Conservation (phyloP, 1,284 basidiomycete genomes). For the Pseudozyma hubeiensis region DNA sequence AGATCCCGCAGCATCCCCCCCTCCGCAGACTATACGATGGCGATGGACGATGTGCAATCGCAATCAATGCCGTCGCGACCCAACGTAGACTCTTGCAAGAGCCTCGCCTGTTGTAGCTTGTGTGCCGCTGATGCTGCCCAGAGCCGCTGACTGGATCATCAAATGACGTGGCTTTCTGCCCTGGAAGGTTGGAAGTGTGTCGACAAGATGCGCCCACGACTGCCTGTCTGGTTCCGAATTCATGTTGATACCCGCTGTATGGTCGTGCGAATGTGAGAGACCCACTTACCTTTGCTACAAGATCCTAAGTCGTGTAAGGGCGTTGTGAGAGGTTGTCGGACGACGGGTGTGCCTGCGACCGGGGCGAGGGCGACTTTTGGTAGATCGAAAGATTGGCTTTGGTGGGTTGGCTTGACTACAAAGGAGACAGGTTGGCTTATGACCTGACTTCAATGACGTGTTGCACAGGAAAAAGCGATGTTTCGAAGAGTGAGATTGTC, state of each 20-base stretch:
- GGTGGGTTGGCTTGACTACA: slow-evolving; percentile 5
- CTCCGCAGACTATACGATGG: too few species aligned
- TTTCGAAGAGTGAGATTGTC: slow-evolving; percentile 6
- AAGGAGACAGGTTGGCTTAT: slow-evolving; percentile 47
- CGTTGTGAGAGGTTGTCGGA: slow-evolving; percentile 7
- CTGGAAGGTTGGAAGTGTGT: too few species aligned
- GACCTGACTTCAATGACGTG: slow-evolving; percentile 29
- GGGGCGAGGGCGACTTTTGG: slow-evolving; percentile 26
- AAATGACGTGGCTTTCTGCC: too few species aligned
- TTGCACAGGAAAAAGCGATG: background rate
- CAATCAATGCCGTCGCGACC: background rate
- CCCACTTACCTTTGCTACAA: slow-evolving; percentile 22
- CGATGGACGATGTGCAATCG: background rate
- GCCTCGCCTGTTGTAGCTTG: too few species aligned
- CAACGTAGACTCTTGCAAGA: too few species aligned
- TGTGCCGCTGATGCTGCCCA: too few species aligned
- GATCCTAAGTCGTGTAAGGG: slow-evolving; percentile 15
- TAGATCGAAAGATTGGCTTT: slow-evolving; percentile 11
- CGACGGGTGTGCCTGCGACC: slow-evolving; percentile 17
- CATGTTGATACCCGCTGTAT: background rate
- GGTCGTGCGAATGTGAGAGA: background rate
- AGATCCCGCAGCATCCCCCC: background rate
- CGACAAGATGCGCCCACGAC: background rate
- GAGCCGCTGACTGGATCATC: too few species aligned
- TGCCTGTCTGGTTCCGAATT: background rate